Evolutionary conservation across 495 filamentous ascomycete species (phyloP), one percentile per base, ranked within the genome.

Genomic region (Daldinia bambusicola): DNA sequence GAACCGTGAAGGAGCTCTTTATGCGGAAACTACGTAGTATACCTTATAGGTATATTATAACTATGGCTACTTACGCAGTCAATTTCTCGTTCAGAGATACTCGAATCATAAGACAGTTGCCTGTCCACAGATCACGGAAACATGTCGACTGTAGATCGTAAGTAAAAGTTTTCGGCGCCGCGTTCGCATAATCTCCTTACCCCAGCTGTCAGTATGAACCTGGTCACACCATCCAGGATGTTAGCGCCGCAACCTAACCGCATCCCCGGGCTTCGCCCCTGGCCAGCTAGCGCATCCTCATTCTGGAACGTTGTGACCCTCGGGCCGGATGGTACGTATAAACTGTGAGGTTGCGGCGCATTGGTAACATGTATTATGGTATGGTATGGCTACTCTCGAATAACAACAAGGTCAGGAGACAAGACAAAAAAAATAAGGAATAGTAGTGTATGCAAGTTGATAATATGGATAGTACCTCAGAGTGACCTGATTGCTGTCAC

Each of bases 181-280:
- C 20, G 41, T 20, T 22, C 16, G 43, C 18, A 48, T 48, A 48
- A 48, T 48, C 18, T 48, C 43, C 43, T 48, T 48, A 48, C 43
- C 43, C 43, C 18, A 48, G 43, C 26, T 22, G 16, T 57, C 7
- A 38, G 36, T 57, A 1, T 57, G 34, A 57, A 53, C 31, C 50
- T 13, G 30, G 45, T 51, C 45, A 45, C 12, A 10, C 26, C 13
- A 61, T 5, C 6, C 10, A 31, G n/a, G 12, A 45, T 41, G 31
- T 48, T 72, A 72, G 61, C 51, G 59, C 13, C 45, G 30, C 40
- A 16, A 59, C 66, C 66, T 73, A 69, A 57, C 22, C 12, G 31
- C 26, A 43, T 69, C 70, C 70, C 70, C 65, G 61, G 32, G 26
- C 26, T 51, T 56, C 38, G 16, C 6, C 64, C 59, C 63, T 60